A percentile compares a stretch with the other conserved stretches of the same genome.
Conservation (phyloP, 306 rosid species). For the Geum urbanum region DNA sequence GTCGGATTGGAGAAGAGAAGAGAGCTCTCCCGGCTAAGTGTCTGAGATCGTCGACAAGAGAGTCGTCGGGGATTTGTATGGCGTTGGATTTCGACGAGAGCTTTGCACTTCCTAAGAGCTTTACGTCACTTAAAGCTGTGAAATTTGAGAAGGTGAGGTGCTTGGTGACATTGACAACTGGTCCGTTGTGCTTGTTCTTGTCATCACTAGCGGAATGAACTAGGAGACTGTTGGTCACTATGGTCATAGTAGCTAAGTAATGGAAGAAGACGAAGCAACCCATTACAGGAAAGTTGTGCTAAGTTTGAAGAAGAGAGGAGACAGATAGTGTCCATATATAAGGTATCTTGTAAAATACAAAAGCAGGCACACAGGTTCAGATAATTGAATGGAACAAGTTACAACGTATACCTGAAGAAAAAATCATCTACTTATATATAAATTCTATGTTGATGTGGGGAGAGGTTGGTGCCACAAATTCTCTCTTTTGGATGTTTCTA, state of each 20-base stretch:
- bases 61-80: conserved; percentile 60
- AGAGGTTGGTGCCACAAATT: neutral
- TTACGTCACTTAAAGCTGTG: conserved; percentile 49
- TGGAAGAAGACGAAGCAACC: conserved; percentile 26
- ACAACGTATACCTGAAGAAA: neutral
- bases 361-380: conserved; percentile 10
- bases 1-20: conserved; percentile 58
- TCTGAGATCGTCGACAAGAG: conserved; percentile 38
- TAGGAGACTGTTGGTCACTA: conserved; percentile 3
- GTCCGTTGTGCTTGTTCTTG: conserved; percentile 20
- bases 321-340: neutral
- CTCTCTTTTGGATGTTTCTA: neutral
- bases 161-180: conserved; percentile 47
- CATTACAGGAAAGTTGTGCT: conserved; percentile 19
- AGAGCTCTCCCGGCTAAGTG: conserved; percentile 71
- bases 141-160: conserved; percentile 54
- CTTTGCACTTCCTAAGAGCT: conserved; percentile 65
- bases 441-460: neutral
- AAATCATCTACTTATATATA: neutral
- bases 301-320: neutral
- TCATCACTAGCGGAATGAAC: conserved; percentile 40
- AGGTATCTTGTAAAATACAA: neutral
- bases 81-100: conserved; percentile 43
- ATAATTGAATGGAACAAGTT: conserved; percentile 1
- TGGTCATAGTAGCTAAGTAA: conserved; percentile 13